Conservation (phyloP, 768 basidiomycete species). For the Cytidiella melzeri region DNA sequence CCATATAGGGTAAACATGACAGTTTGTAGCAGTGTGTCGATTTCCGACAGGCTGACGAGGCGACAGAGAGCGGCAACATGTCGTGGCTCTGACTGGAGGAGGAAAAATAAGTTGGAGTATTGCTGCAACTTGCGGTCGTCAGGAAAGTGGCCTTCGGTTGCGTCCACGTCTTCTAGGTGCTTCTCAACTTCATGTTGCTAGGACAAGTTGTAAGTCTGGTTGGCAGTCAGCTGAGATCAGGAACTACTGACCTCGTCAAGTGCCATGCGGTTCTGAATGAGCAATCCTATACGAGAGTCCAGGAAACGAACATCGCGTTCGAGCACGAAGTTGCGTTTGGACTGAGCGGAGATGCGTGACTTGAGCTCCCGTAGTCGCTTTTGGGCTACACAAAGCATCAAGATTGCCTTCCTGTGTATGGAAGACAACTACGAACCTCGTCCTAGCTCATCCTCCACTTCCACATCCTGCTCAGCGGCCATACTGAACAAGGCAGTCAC, state of each 20-base stretch:
- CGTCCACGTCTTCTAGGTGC: conserved; percentile 93
- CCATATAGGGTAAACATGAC: conserved; percentile 99
- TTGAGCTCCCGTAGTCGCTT: conserved; percentile 96
- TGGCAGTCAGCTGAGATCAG: conserved; percentile 6
- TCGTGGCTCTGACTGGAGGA: conserved; percentile 94
- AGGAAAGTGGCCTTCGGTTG: conserved; percentile 86
- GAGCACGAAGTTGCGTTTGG: conserved; percentile 99
- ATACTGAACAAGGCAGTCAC: conserved; percentile 95
- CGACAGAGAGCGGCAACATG: conserved; percentile 96
- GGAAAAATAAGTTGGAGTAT: conserved; percentile 98
- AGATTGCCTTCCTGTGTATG: not conserved
- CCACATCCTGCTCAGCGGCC: conserved; percentile 98
- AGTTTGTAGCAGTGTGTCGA: conserved; percentile 97
- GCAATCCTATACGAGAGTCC: conserved; percentile 91
- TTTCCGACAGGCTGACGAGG: conserved; percentile 92
- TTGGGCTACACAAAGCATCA: conserved; percentile 83
- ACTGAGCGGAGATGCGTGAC: conserved; percentile 94
- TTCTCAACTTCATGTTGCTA: conserved; percentile 94
- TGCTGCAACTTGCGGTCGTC: conserved; percentile 93
- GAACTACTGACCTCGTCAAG: conserved; percentile 71
- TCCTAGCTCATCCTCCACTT: conserved; percentile 95
- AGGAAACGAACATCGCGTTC: conserved; percentile 98
- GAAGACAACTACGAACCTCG: conserved; percentile 51
- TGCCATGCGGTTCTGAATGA: conserved; percentile 98
- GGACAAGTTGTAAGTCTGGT: conserved; percentile 9